phyloP scores from a whole-genome alignment of 2,329 filamentous ascomycete species.

The Graphilbum sp. region DNA sequence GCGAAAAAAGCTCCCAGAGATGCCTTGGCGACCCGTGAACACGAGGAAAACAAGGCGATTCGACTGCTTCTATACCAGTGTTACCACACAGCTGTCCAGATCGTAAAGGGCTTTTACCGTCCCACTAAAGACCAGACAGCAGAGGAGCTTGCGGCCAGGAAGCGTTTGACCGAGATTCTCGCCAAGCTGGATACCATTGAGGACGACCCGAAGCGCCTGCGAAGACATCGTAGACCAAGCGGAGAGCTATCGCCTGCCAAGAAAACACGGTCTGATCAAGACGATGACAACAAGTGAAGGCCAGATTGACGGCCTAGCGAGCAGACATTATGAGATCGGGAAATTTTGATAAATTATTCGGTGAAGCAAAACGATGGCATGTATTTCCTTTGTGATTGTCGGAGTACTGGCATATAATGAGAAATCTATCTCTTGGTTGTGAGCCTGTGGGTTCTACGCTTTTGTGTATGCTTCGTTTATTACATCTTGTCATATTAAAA shows the following conservation, averaged over 20 bases:
- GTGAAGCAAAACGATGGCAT: too few relatives aligned
- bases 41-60: slow-evolving; percentile 16
- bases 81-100: slow-evolving; percentile 34
- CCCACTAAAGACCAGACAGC: slow-evolving; percentile 29
- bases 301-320: too few relatives aligned
- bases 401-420: too few relatives aligned
- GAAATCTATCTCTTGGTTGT: too few relatives aligned
- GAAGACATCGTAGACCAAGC: slow-evolving; percentile 19
- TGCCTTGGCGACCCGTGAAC: slow-evolving; percentile 5
- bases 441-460: too few relatives aligned
- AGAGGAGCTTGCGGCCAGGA: slow-evolving; percentile 35
- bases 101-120: slow-evolving; percentile 40
- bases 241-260: slow-evolving; percentile 29
- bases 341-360: too few relatives aligned
- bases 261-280: slow-evolving; percentile 17
- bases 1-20: not conserved
- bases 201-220: slow-evolving; percentile 14
- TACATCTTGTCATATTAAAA: too few relatives aligned
- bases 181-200: slow-evolving; percentile 22
- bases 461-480: too few relatives aligned
- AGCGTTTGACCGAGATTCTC: slow-evolving; percentile 30
- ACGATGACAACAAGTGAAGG: too few relatives aligned
- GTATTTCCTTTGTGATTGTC: too few relatives aligned
- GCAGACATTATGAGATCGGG: too few relatives aligned
- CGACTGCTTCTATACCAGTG: slow-evolving; percentile 40